These are phyloP conservation scores for Lipomyces kockii DNA, from an alignment of 805 yeast species.

Conservation along the genomic window DNA sequence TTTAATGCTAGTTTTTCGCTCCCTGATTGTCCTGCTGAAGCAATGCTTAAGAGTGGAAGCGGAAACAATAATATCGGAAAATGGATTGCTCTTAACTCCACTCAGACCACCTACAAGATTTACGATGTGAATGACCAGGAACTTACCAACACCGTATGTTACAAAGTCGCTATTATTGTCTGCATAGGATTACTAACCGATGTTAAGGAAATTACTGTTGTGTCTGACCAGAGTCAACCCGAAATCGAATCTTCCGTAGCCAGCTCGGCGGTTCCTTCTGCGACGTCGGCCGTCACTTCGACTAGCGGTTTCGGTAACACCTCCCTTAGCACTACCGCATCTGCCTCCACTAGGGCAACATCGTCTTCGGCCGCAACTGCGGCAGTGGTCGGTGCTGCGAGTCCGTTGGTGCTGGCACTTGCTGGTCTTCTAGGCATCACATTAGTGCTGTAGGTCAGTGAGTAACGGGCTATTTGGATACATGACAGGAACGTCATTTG, in stretches of 20 bases:
- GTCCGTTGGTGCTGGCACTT: background rate
- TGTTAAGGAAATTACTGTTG: conserved; percentile 20
- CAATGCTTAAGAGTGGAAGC: conserved; percentile 46
- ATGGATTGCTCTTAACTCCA: conserved; percentile 40
- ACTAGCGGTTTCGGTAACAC: background rate
- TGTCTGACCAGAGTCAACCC: conserved; percentile 31
- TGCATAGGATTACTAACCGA: background rate
- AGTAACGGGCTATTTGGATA: background rate
- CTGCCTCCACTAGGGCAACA: background rate
- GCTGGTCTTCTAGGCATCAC: background rate
- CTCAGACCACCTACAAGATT: conserved; percentile 42
- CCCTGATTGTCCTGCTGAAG: conserved; percentile 48
- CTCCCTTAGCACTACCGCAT: background rate
- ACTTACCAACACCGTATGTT: conserved; percentile 37
- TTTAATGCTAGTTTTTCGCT: conserved; percentile 44
- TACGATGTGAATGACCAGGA: conserved; percentile 43
- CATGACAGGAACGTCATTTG: background rate
- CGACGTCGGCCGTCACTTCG: conserved; percentile 10
- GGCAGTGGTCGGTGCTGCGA: background rate
- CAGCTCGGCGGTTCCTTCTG: conserved; percentile 12
- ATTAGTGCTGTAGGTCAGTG: background rate
- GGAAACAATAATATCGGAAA: conserved; percentile 48
- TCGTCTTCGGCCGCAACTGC: conserved; percentile 7
- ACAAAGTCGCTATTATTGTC: background rate
- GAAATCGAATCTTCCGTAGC: conserved; percentile 5